Evolutionary conservation across 192 early-diverging fungal species (phyloP).

Genomic region (Backusella australiensis): DNA sequence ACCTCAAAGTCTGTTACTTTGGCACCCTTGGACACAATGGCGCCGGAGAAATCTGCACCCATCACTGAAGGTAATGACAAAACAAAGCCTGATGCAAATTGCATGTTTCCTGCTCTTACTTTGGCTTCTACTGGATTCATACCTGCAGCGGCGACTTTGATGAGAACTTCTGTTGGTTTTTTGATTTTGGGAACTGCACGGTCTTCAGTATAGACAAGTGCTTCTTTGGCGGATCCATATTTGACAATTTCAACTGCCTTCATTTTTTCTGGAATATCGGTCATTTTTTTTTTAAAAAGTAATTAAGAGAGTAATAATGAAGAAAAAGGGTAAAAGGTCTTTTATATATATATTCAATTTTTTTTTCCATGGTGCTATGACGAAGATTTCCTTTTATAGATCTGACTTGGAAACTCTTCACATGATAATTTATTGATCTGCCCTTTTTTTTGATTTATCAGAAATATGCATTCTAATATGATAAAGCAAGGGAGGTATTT

Average conservation of each 20-base stretch:
- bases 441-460: neutral
- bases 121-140: conserved; percentile 31
- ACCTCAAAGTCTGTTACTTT: conserved; percentile 21
- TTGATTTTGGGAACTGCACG: neutral
- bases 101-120: conserved; percentile 6
- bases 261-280: neutral
- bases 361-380: neutral
- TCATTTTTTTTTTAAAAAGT: neutral
- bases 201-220: neutral
- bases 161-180: neutral
- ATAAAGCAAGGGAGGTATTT: no score
- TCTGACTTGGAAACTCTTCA: neutral
- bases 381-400: neutral
- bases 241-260: neutral
- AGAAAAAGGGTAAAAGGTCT: neutral
- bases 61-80: conserved; percentile 8
- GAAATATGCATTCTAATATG: no score
- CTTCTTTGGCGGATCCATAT: neutral
- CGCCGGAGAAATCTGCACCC: conserved; percentile 24
- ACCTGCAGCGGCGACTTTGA: conserved; percentile 13
- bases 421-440: neutral
- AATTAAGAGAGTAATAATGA: neutral
- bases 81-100: neutral
- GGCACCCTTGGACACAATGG: conserved; percentile 13
- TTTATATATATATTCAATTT: neutral